These are phyloP conservation scores for Theileria annulata DNA, from an alignment of 169 alveolate species.

Conservation along the genomic window DNA sequence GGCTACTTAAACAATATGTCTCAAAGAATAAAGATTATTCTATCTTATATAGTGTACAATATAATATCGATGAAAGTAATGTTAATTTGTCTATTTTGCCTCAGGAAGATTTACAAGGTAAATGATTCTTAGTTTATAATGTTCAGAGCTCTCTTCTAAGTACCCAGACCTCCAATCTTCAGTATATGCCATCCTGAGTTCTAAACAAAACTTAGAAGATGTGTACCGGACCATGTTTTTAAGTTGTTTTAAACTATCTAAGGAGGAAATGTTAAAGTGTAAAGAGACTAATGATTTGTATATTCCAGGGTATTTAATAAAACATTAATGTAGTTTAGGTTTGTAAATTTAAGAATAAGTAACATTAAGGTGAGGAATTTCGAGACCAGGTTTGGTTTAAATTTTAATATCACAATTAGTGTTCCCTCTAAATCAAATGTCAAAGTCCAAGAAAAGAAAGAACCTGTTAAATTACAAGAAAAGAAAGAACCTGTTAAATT, in stretches of 20 bases:
- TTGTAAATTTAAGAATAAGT: slow-evolving; percentile 1
- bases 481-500: neutral
- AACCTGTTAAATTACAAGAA: neutral
- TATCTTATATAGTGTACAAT: slow-evolving; percentile 38
- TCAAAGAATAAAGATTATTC: slow-evolving; percentile 8
- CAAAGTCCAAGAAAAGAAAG: slow-evolving; percentile 8
- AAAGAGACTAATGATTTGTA: slow-evolving; percentile 20
- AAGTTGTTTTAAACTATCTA: slow-evolving; percentile 11
- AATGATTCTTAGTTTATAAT: neutral
- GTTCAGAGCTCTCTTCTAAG: slow-evolving; percentile 21
- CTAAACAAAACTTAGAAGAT: neutral
- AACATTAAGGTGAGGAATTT: slow-evolving; percentile 24
- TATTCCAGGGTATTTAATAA: slow-evolving; percentile 37
- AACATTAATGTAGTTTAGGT: neutral
- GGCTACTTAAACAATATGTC: slow-evolving; percentile 30
- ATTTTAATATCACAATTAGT: neutral
- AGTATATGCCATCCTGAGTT: slow-evolving; percentile 5
- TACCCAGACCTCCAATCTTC: slow-evolving; percentile 7
- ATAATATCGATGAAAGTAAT: slow-evolving; percentile 23
- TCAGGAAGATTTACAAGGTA: slow-evolving; percentile 33
- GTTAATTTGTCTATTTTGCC: slow-evolving; percentile 25
- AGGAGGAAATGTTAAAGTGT: slow-evolving; percentile 14
- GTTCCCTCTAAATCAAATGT: neutral
- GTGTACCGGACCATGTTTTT: slow-evolving; percentile 16
- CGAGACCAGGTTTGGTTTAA: slow-evolving; percentile 1